These are phyloP conservation scores for Kluyveromyces sp. DNA, from an alignment of 1,139 yeast genomes.

Conservation along the genomic window DNA sequence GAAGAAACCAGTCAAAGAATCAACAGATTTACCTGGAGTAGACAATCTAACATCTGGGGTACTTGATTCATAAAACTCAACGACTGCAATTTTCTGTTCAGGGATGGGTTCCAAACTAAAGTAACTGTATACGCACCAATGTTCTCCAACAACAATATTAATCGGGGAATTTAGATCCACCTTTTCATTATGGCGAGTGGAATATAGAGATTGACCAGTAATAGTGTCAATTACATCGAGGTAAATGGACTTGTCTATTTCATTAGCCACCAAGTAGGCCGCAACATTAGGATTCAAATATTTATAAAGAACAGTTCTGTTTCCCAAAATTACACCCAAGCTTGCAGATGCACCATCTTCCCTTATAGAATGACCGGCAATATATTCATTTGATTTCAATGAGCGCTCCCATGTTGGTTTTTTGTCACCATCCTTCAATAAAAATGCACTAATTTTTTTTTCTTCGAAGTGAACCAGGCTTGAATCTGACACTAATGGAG, in stretches of 20 bases:
- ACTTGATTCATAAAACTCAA: conserved; percentile 70
- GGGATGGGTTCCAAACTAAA: conserved; percentile 42
- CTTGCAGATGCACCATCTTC: conserved; percentile 45
- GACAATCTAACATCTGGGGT: conserved; percentile 39
- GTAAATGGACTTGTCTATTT: conserved; percentile 28
- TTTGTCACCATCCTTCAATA: conserved; percentile 16
- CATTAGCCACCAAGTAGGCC: conserved; percentile 44
- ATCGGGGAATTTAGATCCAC: conserved; percentile 37
- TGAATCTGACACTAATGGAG: conserved; percentile 21
- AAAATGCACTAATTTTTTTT: conserved; percentile 21
- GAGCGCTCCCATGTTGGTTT: conserved; percentile 31
- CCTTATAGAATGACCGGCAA: conserved; percentile 36
- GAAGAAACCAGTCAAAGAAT: conserved; percentile 20
- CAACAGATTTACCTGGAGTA: conserved; percentile 5
- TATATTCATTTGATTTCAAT: conserved; percentile 26
- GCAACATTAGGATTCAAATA: conserved; percentile 67
- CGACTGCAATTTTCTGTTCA: conserved; percentile 50
- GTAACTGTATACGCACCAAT: conserved; percentile 73
- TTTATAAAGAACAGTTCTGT: conserved; percentile 74
- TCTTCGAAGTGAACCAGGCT: conserved; percentile 10
- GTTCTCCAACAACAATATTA: conserved; percentile 63
- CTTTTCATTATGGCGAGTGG: conserved; percentile 36
- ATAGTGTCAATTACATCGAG: conserved; percentile 58
- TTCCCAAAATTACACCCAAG: conserved; percentile 63
- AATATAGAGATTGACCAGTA: conserved; percentile 57